Evolutionary conservation across 257 asterid genomes (phyloP).

Genomic region (Ligustrum vulgare): DNA sequence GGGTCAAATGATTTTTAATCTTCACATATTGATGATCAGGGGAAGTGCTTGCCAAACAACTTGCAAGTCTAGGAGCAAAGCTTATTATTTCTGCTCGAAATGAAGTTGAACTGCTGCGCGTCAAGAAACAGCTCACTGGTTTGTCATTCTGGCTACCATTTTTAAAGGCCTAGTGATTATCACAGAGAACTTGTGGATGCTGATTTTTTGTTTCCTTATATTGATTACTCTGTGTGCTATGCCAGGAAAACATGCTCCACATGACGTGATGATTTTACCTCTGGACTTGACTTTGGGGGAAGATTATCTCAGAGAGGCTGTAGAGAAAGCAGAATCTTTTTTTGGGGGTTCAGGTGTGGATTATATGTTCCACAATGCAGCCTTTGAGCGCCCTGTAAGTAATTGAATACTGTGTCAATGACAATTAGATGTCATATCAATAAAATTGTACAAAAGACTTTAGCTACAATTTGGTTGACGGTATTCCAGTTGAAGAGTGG

Average conservation of each 20-base stretch:
- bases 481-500: conserved; percentile 6
- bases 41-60: conserved; percentile 87
- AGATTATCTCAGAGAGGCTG: conserved; percentile 60
- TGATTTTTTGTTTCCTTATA: conserved; percentile 20
- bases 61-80: conserved; percentile 90
- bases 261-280: conserved; percentile 73
- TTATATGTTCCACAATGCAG: conserved; percentile 95
- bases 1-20: conserved; percentile 14
- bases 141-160: conserved; percentile 22
- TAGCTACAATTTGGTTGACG: neutral
- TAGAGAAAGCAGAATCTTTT: conserved; percentile 73
- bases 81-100: conserved; percentile 90
- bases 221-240: conserved; percentile 27
- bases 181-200: conserved; percentile 3
- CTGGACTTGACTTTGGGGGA: conserved; percentile 85
- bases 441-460: conserved; percentile 11
- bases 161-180: conserved; percentile 5
- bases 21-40: conserved; percentile 46
- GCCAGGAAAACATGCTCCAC: conserved; percentile 87
- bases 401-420: conserved; percentile 2
- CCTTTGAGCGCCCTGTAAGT: conserved; percentile 96
- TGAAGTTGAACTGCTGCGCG: conserved; percentile 80
- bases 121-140: conserved; percentile 74
- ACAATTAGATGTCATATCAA: neutral
- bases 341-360: conserved; percentile 91